Evolutionary conservation across 1,284 basidiomycete species (phyloP), one percentile per base, ranked within the genome.

Genomic region (Ganoderma meredithae): DNA sequence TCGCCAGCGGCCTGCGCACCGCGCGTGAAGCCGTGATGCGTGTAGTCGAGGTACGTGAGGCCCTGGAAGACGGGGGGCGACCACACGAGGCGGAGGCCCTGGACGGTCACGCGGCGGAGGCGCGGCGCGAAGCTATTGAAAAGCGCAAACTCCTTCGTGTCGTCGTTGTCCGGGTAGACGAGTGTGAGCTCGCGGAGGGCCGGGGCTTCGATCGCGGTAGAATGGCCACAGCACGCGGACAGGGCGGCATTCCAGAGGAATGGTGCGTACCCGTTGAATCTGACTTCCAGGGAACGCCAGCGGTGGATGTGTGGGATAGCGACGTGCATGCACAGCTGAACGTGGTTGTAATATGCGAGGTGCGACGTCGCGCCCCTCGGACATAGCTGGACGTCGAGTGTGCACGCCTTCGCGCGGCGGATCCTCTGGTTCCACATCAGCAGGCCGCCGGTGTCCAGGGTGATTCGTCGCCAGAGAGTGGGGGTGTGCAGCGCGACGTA

Each of bases 231-330:
- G 70, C 81, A 83, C 67, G 78, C 77, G 52, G 87, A 83, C 64
- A 92, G 81, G 19, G 87, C 83, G 15, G 87, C 86, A 68, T 89
- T 90, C 87, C 88, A 90, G 33, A 92, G 79, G 75, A 86, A 88
- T 2, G 89, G 90, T 5, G 84, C 81, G 69, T 88, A 87, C 33
- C 83, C 81, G 43, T 80, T 72, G 75, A 91, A 88, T n/a, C 78
- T 77, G 62, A 92, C 83, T 62, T 86, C 81, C 13, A 92, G 81
- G 13, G 89, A 90, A 63, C 89, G 85, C 83, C 88, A 88, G 58
- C 84, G 84, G 65, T 79, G 79, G 65, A 89, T 80, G 72, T 85
- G 80, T 2, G 88, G 85, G 36, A 79, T 72, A 60, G 86, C 84
- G 62, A 87, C 76, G 73, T 88, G 85, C 83, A 91, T 87, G 73